Evolutionary conservation across 768 basidiomycete species (phyloP), one percentile per base, ranked within the genome.

Genomic region (Tulasnella sp.): DNA sequence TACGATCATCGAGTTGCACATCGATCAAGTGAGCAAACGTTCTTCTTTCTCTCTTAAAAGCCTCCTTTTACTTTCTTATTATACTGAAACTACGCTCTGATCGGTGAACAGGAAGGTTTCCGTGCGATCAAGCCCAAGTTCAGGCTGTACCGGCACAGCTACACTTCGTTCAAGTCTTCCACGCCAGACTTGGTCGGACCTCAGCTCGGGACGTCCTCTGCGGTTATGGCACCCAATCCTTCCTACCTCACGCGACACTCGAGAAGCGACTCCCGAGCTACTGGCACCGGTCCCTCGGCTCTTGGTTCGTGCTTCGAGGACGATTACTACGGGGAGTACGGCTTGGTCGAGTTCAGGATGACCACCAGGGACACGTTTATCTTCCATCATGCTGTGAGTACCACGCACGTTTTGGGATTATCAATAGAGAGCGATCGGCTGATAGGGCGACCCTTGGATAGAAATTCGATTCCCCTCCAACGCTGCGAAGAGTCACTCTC

Each of bases 371-470:
- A 90, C 72, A 78, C 82, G 2, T 94, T 87, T 73, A 78, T 82
- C 26, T 94, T 92, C 77, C 92, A 93, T 78, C 85, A 91, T 77
- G 86, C 88, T 5, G 83, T 47, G 83, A 90, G 75, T 90, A 88
- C 75, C 79, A 84, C 14, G 14, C 17, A 40, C 22, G 62, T 2
- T 36, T 47, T 22, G n/a, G 19, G 62, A 72, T n/a, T 71, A 35
- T n/a, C n/a, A n/a, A n/a, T n/a, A n/a, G n/a, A n/a, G n/a, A 22
- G n/a, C 1, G 19, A 11, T 0, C 11, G 42, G 16, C 39, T 59
- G 52, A 62, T 29, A 62, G 37, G 22, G 34, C 11, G 17, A 52
- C 14, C n/a, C 36, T 52, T 35, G 16, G n/a, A n/a, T 41, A 81
- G 80, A 77, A 76, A 1, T 62, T 80, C n/a, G 79, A 81, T 42